phyloP scores from a whole-genome alignment of 1,284 basidiomycete genomes.

The Prillingera fragicola region DNA sequence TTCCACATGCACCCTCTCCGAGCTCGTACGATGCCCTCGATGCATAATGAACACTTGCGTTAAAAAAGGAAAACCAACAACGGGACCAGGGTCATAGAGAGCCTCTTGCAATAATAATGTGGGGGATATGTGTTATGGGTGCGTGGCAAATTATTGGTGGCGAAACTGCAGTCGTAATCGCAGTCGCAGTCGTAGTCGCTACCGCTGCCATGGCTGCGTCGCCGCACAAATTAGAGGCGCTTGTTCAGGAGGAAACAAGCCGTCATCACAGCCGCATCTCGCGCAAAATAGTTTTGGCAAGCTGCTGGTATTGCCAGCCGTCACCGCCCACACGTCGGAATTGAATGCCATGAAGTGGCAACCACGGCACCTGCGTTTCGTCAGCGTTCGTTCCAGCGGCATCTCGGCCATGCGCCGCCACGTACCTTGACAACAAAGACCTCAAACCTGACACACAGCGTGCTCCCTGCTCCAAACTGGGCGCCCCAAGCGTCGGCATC shows the following conservation, averaged over 20 bases:
- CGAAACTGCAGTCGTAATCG: no score
- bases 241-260: no score
- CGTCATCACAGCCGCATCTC: slow-evolving; percentile 83
- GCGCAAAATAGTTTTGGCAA: slow-evolving; percentile 85
- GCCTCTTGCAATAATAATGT: no score
- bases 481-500: slow-evolving; percentile 50
- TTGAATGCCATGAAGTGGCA: slow-evolving; percentile 91
- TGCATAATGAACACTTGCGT: slow-evolving; percentile 2
- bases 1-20: no score
- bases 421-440: slow-evolving; percentile 88
- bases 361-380: slow-evolving; percentile 70
- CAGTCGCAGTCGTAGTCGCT: no score
- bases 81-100: background rate
- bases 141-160: no score
- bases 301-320: slow-evolving; percentile 96
- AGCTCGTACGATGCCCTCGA: no score
- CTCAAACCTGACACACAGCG: slow-evolving; percentile 83
- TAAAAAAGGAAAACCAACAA: background rate
- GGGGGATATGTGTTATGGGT: no score
- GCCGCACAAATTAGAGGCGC: no score
- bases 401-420: background rate
- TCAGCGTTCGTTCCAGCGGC: slow-evolving; percentile 10
- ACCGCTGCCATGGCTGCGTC: no score
- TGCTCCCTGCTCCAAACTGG: slow-evolving; percentile 52
- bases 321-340: slow-evolving; percentile 89